phyloP scores from a whole-genome alignment of 129 eudicot genomes.

The Chrysanthemum lavandulifolium region DNA sequence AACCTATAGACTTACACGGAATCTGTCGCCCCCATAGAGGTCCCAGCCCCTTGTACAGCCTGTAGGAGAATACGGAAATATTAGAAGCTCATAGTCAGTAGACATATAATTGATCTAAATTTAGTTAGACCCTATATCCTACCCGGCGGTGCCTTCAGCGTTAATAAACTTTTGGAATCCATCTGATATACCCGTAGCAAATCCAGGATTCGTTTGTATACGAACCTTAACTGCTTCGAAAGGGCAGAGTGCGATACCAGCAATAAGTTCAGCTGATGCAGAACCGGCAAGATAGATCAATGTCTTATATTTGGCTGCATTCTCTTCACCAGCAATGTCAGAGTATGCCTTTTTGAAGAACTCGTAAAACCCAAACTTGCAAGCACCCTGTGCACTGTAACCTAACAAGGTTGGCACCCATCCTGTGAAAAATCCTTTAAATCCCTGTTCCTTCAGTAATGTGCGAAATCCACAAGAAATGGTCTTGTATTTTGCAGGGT shows the following conservation, averaged over 20 bases:
- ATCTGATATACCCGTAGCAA: conserved; percentile 81
- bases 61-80: conserved; percentile 24
- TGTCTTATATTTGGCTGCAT: conserved; percentile 77
- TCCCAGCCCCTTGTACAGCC: conserved; percentile 85
- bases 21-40: conserved; percentile 98
- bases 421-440: conserved; percentile 82
- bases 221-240: conserved; percentile 96
- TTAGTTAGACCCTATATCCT: conserved; percentile 14
- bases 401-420: conserved; percentile 93
- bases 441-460: conserved; percentile 79
- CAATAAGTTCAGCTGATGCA: conserved; percentile 87
- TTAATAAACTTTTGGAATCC: conserved; percentile 71
- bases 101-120: background rate
- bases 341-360: conserved; percentile 86
- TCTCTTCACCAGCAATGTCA: conserved; percentile 80
- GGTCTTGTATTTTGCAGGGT: conserved; percentile 83
- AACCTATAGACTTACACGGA: conserved; percentile 62
- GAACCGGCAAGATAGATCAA: conserved; percentile 85
- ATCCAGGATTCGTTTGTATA: conserved; percentile 90
- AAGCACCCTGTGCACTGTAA: conserved; percentile 88
- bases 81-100: background rate
- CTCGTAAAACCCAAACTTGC: conserved; percentile 80
- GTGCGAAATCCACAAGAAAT: conserved; percentile 65
- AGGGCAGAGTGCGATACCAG: conserved; percentile 88
- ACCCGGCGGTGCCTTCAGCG: conserved; percentile 78